phyloP scores from a whole-genome alignment of 345 rosid species.

The Populus alba region DNA sequence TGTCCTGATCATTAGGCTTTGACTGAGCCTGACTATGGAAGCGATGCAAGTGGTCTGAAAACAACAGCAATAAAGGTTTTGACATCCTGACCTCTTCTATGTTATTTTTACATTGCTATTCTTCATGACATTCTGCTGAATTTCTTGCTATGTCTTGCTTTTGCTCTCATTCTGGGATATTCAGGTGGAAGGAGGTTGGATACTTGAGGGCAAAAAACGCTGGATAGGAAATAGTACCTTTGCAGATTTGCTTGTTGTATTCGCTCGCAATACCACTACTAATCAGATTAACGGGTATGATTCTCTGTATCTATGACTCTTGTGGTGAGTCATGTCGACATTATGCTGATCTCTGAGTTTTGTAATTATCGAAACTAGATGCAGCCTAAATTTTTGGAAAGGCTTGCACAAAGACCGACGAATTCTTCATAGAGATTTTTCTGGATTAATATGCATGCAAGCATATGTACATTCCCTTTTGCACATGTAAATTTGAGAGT shows the following conservation, averaged over 20 bases:
- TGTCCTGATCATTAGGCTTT: conserved; percentile 52
- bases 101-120: not conserved
- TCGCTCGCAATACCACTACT: conserved; percentile 73
- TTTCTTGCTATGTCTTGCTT: conserved; percentile 14
- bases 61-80: conserved; percentile 90
- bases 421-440: not conserved
- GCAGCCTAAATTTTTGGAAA: not conserved
- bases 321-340: not conserved
- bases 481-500: too few relatives aligned
- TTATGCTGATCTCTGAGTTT: not conserved
- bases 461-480: too few relatives aligned
- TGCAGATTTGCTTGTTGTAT: conserved; percentile 79
- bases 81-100: conserved; percentile 12
- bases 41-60: conserved; percentile 82
- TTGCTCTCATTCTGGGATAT: conserved; percentile 2
- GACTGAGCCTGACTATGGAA: conserved; percentile 95
- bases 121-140: conserved; percentile 6
- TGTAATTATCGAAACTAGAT: not conserved
- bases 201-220: conserved; percentile 86
- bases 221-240: conserved; percentile 99
- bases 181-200: conserved; percentile 92
- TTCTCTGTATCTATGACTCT: not conserved
- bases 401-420: not conserved
- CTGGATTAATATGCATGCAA: too few relatives aligned
- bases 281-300: conserved; percentile 89